Percentiles rank a stretch among this genome's conserved stretches.
Evolutionary conservation across 2,329 filamentous ascomycete species (phyloP).

Genomic region (Cercospora sesami): DNA sequence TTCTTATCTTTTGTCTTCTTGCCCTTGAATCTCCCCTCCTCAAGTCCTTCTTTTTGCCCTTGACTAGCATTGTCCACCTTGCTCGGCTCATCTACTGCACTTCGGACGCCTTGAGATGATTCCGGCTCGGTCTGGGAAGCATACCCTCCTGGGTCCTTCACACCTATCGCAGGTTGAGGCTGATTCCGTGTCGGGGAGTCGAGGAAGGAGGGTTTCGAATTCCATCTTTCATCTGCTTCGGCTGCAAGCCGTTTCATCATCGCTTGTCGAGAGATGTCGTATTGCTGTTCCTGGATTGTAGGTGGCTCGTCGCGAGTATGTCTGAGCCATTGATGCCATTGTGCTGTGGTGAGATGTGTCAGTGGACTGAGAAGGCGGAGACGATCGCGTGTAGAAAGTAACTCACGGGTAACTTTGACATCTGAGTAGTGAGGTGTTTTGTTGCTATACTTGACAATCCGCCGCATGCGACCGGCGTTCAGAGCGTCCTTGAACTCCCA

Average conservation of each 20-base stretch:
- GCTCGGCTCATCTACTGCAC: slow-evolving; percentile 35
- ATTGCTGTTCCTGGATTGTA: slow-evolving; percentile 58
- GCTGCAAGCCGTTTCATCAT: slow-evolving; percentile 60
- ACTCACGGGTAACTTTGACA: slow-evolving; percentile 59
- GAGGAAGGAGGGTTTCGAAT: slow-evolving; percentile 58
- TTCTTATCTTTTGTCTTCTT: slow-evolving; percentile 30
- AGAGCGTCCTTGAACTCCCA: slow-evolving; percentile 65
- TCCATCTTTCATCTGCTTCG: slow-evolving; percentile 63
- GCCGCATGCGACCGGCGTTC: slow-evolving; percentile 55
- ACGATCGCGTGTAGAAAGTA: not conserved
- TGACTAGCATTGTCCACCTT: slow-evolving; percentile 36
- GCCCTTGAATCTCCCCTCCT: slow-evolving; percentile 39
- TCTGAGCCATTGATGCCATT: slow-evolving; percentile 70
- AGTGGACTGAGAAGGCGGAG: not conserved
- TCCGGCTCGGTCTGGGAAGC: slow-evolving; percentile 36
- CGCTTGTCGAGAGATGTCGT: slow-evolving; percentile 58
- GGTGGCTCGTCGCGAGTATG: slow-evolving; percentile 60
- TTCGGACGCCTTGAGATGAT: slow-evolving; percentile 35
- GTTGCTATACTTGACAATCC: slow-evolving; percentile 59
- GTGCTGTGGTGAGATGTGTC: slow-evolving; percentile 45
- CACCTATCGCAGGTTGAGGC: slow-evolving; percentile 47
- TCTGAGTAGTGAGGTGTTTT: slow-evolving; percentile 56
- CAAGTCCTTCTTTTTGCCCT: slow-evolving; percentile 34
- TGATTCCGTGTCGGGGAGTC: slow-evolving; percentile 56
- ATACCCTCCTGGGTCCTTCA: slow-evolving; percentile 46